Conservation (phyloP, 2,329 filamentous ascomycete species). For the Aspergillus fumigatiaffinis region DNA sequence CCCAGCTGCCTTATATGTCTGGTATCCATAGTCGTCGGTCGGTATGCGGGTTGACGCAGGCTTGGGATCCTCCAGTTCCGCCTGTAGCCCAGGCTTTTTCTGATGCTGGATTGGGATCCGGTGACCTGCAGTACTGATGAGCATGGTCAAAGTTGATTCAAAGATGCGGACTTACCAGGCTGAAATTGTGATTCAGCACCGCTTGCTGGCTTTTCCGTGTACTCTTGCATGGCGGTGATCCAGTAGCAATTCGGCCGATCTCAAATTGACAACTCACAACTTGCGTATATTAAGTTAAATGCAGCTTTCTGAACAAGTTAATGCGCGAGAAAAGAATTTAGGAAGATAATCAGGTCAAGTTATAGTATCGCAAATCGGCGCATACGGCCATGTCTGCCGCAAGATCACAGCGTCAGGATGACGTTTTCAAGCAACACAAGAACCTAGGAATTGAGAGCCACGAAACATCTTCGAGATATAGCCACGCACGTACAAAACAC, state of each 20-base stretch:
- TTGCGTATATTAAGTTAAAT: not conserved
- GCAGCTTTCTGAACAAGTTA: not conserved
- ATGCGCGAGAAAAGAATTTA: not conserved
- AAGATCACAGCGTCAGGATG: not conserved
- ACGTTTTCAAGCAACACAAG: not conserved
- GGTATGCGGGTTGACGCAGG: constrained; percentile 65
- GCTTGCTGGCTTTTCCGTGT: constrained; percentile 10
- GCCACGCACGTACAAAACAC: not conserved
- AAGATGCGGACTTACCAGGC: constrained; percentile 19
- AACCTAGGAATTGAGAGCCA: not conserved
- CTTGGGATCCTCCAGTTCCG: constrained; percentile 53
- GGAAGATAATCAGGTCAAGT: not conserved
- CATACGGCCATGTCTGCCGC: not conserved
- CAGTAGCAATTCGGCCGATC: not conserved
- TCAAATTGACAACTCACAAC: not conserved
- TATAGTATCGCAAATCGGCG: not conserved
- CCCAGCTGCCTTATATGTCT: constrained; percentile 68
- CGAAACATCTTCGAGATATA: not conserved
- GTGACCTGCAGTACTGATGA: constrained; percentile 38
- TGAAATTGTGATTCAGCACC: constrained; percentile 31
- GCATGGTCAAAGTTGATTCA: not conserved
- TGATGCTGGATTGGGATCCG: constrained; percentile 51
- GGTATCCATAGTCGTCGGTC: constrained; percentile 62
- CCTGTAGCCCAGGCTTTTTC: constrained; percentile 50
- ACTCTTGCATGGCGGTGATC: constrained; percentile 11